phyloP scores from a whole-genome alignment of 495 filamentous ascomycete genomes.

The Barbatosphaeria neglecta region DNA sequence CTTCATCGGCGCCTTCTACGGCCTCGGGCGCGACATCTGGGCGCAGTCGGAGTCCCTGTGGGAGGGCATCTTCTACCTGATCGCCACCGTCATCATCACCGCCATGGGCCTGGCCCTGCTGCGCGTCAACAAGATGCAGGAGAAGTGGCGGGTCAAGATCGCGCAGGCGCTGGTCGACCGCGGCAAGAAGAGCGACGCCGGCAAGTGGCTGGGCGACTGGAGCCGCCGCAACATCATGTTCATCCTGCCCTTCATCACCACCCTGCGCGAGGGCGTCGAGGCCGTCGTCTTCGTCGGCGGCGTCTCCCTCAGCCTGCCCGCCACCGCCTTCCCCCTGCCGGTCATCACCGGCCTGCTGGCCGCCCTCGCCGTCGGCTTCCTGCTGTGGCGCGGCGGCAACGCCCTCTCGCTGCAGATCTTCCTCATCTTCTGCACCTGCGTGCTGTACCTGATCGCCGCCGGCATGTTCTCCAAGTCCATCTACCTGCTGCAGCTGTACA shows the following conservation, averaged over 20 bases:
- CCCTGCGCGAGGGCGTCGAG: constrained; percentile 58
- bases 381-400: constrained; percentile 58
- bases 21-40: constrained; percentile 45
- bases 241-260: constrained; percentile 59
- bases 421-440: constrained; percentile 54
- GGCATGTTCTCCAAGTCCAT: constrained; percentile 56
- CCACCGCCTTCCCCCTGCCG: constrained; percentile 51
- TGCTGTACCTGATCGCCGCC: constrained; percentile 61
- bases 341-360: constrained; percentile 47
- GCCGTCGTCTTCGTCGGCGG: constrained; percentile 62
- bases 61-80: constrained; percentile 53
- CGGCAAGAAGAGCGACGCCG: constrained; percentile 5
- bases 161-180: constrained; percentile 40
- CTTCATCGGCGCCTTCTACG: constrained; percentile 59
- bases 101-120: constrained; percentile 62
- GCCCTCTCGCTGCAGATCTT: constrained; percentile 51
- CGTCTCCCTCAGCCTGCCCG: constrained; percentile 49
- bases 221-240: constrained; percentile 57
- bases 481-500: constrained; percentile 42
- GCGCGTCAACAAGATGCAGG: constrained; percentile 59
- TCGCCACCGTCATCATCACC: constrained; percentile 55
- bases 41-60: constrained; percentile 49
- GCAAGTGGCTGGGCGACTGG: constrained; percentile 37
- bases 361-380: constrained; percentile 42
- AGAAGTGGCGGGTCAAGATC: constrained; percentile 59